Base-by-base conservation (phyloP, 306 rosid species). In the Cicer arietinum region DNA sequence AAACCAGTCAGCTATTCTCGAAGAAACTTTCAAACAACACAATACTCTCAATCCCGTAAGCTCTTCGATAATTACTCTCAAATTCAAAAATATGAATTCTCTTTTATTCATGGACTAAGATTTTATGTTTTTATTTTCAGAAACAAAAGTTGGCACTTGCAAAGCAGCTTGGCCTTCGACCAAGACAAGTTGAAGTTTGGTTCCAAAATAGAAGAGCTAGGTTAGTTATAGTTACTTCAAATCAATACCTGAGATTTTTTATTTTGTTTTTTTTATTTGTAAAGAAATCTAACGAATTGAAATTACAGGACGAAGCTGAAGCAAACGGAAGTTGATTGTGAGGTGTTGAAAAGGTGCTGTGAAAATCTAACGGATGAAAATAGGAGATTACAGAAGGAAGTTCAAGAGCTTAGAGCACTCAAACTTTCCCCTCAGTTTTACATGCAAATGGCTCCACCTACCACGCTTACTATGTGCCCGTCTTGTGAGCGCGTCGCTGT, bases 401-500 rank as follows among this genome's bases (percentile, higher is more conserved):
- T 93, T 12, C 97, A 91, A 59, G 97, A 93, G 85, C 96, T 93
- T 14, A 88, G 98, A 77, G 93, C 98, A 81, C 90, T 93, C 58
- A 93, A 93, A 86, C 97, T 93, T 80, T 93, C 98, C 81, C 98
- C 98, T 0, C 97, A 93, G 16, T 88, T 93, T 66, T 93, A 93
- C 89, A 93, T 93, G 98, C 98, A 88, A n/a, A 90, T 93, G 98
- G 80, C 90, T 74, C 98, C 97, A 76, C 98, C 98, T 5, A 93
- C 97, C 0, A 93, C 98, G 0, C 97, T 93, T 78, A 93, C 97
- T 77, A 91, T 93, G 98, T 93, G 98, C 86, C 98, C 98, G 0
- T 93, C 98, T 13, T 93, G 98, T 45, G 97, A 91, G 88, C 91
- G 97, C 2, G 96, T 93, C 2, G 93, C 83, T 8, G 96, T 89